Conservation (phyloP, 2,329 filamentous ascomycete species). For the Penicillium sp. region DNA sequence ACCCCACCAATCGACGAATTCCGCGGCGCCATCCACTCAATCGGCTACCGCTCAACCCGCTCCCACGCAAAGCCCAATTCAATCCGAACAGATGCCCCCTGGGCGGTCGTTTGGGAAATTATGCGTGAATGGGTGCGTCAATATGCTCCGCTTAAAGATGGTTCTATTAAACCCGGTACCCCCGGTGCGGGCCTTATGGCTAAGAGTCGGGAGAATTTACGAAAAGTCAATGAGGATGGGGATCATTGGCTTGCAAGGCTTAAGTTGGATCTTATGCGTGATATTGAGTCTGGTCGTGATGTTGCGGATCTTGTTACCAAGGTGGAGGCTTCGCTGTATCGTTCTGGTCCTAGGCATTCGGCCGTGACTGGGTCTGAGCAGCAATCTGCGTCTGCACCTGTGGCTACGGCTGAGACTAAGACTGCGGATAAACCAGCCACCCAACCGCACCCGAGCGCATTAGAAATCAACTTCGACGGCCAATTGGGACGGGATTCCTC, state of each 20-base stretch:
- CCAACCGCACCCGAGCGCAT: conserved; percentile 44
- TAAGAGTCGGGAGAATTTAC: conserved; percentile 40
- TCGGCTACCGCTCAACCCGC: conserved; percentile 82
- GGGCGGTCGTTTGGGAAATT: conserved; percentile 86
- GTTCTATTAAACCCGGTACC: conserved; percentile 69
- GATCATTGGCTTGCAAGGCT: conserved; percentile 37
- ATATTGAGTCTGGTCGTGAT: conserved; percentile 39
- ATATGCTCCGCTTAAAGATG: conserved; percentile 75
- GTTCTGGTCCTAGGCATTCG: conserved; percentile 37
- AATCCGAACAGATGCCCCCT: conserved; percentile 92
- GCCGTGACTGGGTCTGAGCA: no score
- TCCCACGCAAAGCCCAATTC: conserved; percentile 89
- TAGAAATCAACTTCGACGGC: conserved; percentile 79
- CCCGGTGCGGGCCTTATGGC: conserved; percentile 73
- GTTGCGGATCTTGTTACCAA: conserved; percentile 45
- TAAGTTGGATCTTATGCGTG: conserved; percentile 42
- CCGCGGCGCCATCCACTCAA: conserved; percentile 76
- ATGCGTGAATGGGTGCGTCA: conserved; percentile 91
- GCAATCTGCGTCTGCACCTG: not conserved
- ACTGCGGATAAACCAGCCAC: no score
- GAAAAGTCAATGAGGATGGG: conserved; percentile 34
- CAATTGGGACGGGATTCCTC: conserved; percentile 69
- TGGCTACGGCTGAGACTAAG: conserved; percentile 9
- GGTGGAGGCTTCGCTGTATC: conserved; percentile 51
- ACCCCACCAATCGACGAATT: conserved; percentile 80